These are phyloP conservation scores for Spergularia azorica DNA, from an alignment of 179 eudicot genomes.

Conservation along the genomic window DNA sequence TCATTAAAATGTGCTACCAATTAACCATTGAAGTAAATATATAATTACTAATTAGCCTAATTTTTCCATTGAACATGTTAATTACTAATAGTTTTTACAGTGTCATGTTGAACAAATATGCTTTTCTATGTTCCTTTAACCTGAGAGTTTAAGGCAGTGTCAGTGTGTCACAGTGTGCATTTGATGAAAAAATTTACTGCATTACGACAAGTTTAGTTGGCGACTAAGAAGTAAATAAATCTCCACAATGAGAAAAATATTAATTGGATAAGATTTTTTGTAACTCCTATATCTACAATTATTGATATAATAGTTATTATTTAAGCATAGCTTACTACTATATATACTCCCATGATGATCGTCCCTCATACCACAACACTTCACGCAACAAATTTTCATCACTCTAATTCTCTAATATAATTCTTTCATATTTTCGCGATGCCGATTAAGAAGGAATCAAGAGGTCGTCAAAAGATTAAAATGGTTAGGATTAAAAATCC, in stretches of 20 bases:
- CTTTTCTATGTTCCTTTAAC: constrained; percentile 16
- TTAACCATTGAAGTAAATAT: background rate
- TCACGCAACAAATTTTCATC: background rate
- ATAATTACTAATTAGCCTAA: background rate
- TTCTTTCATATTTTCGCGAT: constrained; percentile 7
- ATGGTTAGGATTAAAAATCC: constrained; percentile 46
- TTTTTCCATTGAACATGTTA: background rate
- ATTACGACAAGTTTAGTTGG: background rate
- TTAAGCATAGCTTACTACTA: constrained; percentile 13
- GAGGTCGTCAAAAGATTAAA: constrained; percentile 57
- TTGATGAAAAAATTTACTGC: constrained; percentile 14
- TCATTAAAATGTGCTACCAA: background rate
- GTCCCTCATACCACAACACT: constrained; percentile 11
- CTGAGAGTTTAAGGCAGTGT: background rate
- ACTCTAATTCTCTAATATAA: background rate
- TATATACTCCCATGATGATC: constrained; percentile 22
- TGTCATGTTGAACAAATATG: background rate
- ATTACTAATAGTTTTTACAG: background rate
- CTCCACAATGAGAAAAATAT: constrained; percentile 39
- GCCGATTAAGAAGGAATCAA: constrained; percentile 42
- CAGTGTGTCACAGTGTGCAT: background rate
- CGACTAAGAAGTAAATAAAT: constrained; percentile 31
- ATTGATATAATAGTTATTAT: constrained; percentile 23
- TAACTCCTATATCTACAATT: constrained; percentile 40
- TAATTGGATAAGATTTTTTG: constrained; percentile 34